These are phyloP conservation scores for Phycomyces blakesleeanus DNA, from an alignment of 192 early-diverging fungal genomes.

Conservation along the genomic window DNA sequence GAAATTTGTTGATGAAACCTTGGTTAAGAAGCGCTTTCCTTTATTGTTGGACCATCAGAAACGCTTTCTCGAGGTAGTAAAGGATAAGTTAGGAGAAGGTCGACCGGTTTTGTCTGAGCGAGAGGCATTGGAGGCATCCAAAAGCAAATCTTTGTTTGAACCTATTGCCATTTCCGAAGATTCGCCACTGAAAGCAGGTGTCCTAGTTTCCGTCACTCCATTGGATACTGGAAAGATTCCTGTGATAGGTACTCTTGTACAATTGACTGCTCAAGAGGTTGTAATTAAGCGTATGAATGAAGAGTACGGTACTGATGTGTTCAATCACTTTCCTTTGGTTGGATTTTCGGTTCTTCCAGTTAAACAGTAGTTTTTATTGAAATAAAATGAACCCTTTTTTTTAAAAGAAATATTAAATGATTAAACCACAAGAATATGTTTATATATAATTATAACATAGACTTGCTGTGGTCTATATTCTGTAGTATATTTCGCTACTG, in stretches of 20 bases:
- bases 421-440: too few relatives aligned
- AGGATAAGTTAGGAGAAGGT: too few relatives aligned
- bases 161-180: background rate
- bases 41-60: too few relatives aligned
- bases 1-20: background rate
- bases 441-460: too few relatives aligned
- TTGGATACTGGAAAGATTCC: background rate
- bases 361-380: slow-evolving; percentile 3
- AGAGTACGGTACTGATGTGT: slow-evolving; percentile 2
- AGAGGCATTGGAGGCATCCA: slow-evolving; percentile 3
- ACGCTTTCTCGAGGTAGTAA: too few relatives aligned
- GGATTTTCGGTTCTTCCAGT: slow-evolving; percentile 14
- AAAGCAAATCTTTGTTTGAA: background rate
- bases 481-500: too few relatives aligned
- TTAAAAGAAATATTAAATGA: too few relatives aligned
- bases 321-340: slow-evolving; percentile 26
- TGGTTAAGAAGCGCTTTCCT: background rate
- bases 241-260: background rate
- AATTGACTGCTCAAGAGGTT: background rate
- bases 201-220: background rate
- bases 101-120: background rate
- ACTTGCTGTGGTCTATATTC: too few relatives aligned
- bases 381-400: too few relatives aligned
- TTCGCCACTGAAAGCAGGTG: background rate
- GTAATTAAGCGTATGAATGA: background rate